Conservation (phyloP, 2,329 filamentous ascomycete species). For the Juglanconis juglandina region DNA sequence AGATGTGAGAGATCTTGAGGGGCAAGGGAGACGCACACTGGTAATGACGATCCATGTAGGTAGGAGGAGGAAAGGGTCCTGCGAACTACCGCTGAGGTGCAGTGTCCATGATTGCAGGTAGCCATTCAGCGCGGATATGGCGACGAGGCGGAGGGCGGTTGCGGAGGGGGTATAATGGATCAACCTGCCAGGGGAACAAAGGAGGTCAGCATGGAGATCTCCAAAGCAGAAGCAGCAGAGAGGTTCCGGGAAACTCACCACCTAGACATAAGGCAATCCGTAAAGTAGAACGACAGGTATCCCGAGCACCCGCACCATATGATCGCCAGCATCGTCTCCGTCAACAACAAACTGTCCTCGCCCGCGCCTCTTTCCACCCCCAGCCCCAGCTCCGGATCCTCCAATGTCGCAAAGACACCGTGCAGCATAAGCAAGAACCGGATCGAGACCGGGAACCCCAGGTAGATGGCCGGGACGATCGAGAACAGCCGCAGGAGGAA, state of each 20-base stretch:
- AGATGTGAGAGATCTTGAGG: background rate
- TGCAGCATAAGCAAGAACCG: constrained; percentile 65
- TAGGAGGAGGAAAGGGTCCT: constrained; percentile 67
- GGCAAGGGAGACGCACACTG: constrained; percentile 48
- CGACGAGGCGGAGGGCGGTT: constrained; percentile 74
- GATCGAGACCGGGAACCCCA: constrained; percentile 66
- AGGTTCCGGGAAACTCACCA: constrained; percentile 50
- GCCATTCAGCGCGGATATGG: constrained; percentile 70
- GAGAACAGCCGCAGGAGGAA: constrained; percentile 70
- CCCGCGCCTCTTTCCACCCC: constrained; percentile 34
- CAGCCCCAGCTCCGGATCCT: constrained; percentile 29
- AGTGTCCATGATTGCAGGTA: constrained; percentile 72
- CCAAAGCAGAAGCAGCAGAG: background rate
- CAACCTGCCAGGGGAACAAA: constrained; percentile 51
- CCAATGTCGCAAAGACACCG: constrained; percentile 31
- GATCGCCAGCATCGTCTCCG: constrained; percentile 68
- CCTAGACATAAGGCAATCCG: constrained; percentile 79
- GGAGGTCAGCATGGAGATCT: constrained; percentile 9
- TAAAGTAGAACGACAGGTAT: constrained; percentile 79
- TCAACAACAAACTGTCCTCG: constrained; percentile 53
- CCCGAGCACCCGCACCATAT: constrained; percentile 68
- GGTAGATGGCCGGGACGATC: constrained; percentile 67
- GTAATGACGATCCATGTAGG: constrained; percentile 78
- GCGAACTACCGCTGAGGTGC: constrained; percentile 65
- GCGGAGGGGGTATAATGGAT: constrained; percentile 79